Percentiles rank a stretch among this genome's conserved stretches.
These are phyloP conservation scores for Coemansia sp. DNA, from an alignment of 192 early-diverging fungal species.

Conservation along the genomic window DNA sequence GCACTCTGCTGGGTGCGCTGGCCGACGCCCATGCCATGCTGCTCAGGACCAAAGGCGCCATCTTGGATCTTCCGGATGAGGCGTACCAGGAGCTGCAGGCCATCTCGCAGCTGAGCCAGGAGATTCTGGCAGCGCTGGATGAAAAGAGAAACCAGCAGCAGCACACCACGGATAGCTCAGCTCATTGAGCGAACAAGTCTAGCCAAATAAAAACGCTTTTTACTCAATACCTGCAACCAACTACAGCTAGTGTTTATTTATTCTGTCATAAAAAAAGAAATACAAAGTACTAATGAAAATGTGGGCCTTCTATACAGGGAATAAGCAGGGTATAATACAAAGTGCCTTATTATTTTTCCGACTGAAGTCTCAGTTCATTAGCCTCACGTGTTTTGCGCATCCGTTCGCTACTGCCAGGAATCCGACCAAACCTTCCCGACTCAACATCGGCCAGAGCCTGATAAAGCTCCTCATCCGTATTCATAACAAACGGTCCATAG, in stretches of 20 bases:
- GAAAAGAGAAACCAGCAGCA: no score
- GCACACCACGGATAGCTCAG: no score
- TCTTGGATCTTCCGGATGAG: neutral
- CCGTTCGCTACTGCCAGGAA: slow-evolving; percentile 48
- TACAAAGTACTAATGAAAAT: no score
- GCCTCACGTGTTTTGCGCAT: slow-evolving; percentile 46
- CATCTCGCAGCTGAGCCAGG: slow-evolving; percentile 31
- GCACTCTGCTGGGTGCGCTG: slow-evolving; percentile 13
- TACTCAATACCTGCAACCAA: neutral
- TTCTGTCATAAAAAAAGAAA: no score
- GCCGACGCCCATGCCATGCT: slow-evolving; percentile 19
- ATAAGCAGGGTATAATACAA: no score
- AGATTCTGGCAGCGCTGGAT: slow-evolving; percentile 12
- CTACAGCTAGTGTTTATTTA: slow-evolving; percentile 1
- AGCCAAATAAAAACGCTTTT: no score
- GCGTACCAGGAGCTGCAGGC: slow-evolving; percentile 20
- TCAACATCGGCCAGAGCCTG: slow-evolving; percentile 40
- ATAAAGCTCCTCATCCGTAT: slow-evolving; percentile 43
- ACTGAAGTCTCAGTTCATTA: no score
- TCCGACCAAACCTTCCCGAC: slow-evolving; percentile 36
- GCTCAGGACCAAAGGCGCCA: slow-evolving; percentile 6
- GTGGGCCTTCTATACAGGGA: no score
- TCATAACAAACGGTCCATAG: slow-evolving; percentile 66
- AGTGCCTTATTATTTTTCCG: no score
- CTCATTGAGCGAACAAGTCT: no score